Evolutionary conservation across 371 early-diverging fungal genomes (phyloP), one percentile per base, ranked within the genome.

Genomic region (Dichotomocladium elegans): DNA sequence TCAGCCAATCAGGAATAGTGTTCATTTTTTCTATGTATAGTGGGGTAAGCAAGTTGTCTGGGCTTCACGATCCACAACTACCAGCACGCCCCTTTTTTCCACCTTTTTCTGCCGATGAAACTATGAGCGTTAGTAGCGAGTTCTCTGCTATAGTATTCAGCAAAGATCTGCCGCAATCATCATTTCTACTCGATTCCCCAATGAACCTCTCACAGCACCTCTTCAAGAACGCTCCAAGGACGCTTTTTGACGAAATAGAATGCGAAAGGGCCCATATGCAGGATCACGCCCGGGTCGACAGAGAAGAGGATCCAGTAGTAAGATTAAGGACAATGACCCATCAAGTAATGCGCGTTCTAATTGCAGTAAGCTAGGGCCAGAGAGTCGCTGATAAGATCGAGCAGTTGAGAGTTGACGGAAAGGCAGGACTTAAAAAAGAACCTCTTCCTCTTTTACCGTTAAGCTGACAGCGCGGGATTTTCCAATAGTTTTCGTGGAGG

Each of bases 151-250:
- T 49, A 24, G 40, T 49, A 10, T 56, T 56, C 25, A 49, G 35
- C 43, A 56, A 56, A 43, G 57, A 56, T 27, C 21, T 56, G 14
- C 57, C 57, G 17, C 57, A 56, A 35, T 56, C 57, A 24, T 50
- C 57, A 3, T 44, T 56, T 12, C 14, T 50, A n/a, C 30, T 33
- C 8, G 34, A 56, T 17, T 48, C 44, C 4, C 37, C 57, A 11
- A 49, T 30, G 21, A 28, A 42, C 15, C 44, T 42, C 7, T 49
- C 57, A 10, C 28, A 27, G 14, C 34, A n/a, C 8, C 35, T 40
- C n/a, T 56, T 56, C 24, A 42, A 41, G 11, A 41, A 49, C 30
- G 57, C 50, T 26, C 57, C 57, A 19, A 41, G 50, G 14, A 48
- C 57, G 10, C 43, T 56, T 3, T 56, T 56, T 31, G 57, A 56